These are phyloP conservation scores for Lepidium africanum DNA, from an alignment of 345 rosid genomes.

Conservation along the genomic window DNA sequence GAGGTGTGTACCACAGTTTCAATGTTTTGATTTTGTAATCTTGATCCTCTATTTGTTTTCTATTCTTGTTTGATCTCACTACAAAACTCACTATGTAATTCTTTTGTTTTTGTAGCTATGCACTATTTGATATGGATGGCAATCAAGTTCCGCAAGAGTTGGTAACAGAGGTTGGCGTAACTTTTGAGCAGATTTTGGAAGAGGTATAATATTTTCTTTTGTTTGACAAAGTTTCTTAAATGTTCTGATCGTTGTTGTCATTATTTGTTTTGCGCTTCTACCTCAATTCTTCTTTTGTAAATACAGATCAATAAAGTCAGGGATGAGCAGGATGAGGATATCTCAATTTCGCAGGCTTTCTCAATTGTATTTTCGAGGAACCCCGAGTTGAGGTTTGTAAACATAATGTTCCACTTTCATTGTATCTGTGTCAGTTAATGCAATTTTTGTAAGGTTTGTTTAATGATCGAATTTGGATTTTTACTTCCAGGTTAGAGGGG, in stretches of 20 bases:
- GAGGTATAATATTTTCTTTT: conserved; percentile 38
- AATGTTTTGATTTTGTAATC: neutral
- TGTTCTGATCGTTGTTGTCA: neutral
- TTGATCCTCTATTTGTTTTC: neutral
- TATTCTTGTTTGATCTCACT: neutral
- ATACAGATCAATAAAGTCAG: conserved; percentile 78
- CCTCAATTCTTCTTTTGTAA: conserved; percentile 8
- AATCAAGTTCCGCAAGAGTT: conserved; percentile 77
- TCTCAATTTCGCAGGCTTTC: conserved; percentile 64
- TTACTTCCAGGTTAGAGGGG: conserved; percentile 59
- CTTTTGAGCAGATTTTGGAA: conserved; percentile 65
- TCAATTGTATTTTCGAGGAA: conserved; percentile 65
- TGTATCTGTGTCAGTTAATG: neutral
- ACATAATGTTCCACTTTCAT: neutral
- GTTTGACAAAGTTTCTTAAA: neutral
- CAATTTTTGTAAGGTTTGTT: neutral
- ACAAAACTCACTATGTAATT: neutral
- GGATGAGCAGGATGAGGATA: conserved; percentile 52
- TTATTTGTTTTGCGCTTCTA: neutral
- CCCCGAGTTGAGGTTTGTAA: conserved; percentile 72
- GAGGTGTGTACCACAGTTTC: conserved; percentile 38
- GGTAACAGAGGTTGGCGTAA: conserved; percentile 64
- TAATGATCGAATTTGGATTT: neutral
- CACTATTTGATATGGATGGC: conserved; percentile 74
- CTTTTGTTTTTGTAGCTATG: conserved; percentile 37